phyloP scores from a whole-genome alignment of 768 basidiomycete species.

The Pleurotus tuber-regium region DNA sequence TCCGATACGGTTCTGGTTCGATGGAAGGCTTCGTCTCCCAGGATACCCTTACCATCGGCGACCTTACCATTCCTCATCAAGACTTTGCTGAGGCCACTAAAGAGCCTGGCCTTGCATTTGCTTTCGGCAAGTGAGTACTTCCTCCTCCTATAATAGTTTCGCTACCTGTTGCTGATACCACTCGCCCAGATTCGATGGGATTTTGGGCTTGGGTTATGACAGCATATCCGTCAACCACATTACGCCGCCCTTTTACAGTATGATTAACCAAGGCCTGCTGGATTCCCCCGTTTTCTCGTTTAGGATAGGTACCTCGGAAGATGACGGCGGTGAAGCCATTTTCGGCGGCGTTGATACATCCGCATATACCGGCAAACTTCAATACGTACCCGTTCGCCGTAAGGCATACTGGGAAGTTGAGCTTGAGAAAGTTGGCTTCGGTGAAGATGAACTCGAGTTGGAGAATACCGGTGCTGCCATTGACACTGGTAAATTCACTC shows the following conservation, averaged over 20 bases:
- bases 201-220: slow-evolving; percentile 91
- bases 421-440: slow-evolving; percentile 82
- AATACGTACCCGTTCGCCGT: slow-evolving; percentile 87
- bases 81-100: slow-evolving; percentile 95
- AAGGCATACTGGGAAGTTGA: slow-evolving; percentile 99
- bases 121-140: slow-evolving; percentile 81
- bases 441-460: slow-evolving; percentile 83
- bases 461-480: slow-evolving; percentile 94
- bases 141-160: too few relatives aligned
- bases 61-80: slow-evolving; percentile 67
- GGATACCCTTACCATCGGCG: slow-evolving; percentile 79
- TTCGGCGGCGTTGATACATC: slow-evolving; percentile 86
- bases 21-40: slow-evolving; percentile 95
- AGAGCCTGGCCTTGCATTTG: slow-evolving; percentile 96
- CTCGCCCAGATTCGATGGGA: slow-evolving; percentile 81
- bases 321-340: slow-evolving; percentile 85
- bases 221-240: slow-evolving; percentile 95
- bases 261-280: slow-evolving; percentile 80
- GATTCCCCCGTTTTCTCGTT: slow-evolving; percentile 92
- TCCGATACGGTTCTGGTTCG: slow-evolving; percentile 93
- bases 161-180: neutral
- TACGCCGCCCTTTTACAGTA: slow-evolving; percentile 90
- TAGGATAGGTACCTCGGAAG: slow-evolving; percentile 83
- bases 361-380: slow-evolving; percentile 78
- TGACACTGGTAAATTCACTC: slow-evolving; percentile 60